phyloP scores from a whole-genome alignment of 2,329 filamentous ascomycete species.

The Colletotrichum scovillei region DNA sequence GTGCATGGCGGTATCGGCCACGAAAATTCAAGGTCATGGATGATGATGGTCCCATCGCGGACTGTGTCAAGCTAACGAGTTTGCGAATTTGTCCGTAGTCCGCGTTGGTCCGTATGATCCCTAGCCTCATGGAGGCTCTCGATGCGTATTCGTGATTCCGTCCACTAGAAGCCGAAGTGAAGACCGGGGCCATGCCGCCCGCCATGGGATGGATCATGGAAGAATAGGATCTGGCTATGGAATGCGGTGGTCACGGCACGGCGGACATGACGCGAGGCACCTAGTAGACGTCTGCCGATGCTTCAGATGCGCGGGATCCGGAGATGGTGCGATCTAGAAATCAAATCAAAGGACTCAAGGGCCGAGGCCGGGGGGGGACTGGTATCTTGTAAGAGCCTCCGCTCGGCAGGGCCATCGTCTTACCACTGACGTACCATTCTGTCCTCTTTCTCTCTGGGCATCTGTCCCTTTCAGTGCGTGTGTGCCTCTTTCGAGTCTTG shows the following conservation, averaged over 20 bases:
- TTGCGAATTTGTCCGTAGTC: background rate
- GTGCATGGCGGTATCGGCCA: conserved; percentile 19
- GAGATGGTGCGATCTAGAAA: conserved; percentile 25
- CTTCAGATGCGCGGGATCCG: conserved; percentile 18
- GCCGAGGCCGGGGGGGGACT: background rate
- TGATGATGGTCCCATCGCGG: background rate
- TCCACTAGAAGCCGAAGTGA: background rate
- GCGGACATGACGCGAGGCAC: background rate
- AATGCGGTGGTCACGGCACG: conserved; percentile 2
- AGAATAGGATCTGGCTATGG: background rate
- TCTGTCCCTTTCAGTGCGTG: background rate
- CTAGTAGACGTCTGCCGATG: conserved; percentile 15
- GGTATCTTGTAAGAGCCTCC: background rate
- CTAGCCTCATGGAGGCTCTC: background rate
- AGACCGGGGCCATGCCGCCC: background rate
- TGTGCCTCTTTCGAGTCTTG: background rate
- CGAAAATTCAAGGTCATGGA: background rate
- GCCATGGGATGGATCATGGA: no score
- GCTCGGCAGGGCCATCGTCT: background rate
- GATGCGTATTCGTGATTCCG: background rate
- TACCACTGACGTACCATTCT: background rate
- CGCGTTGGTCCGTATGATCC: background rate
- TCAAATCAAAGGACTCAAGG: conserved; percentile 1
- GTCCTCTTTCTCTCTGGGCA: background rate
- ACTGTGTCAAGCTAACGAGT: background rate